Evolutionary conservation across 2,329 filamentous ascomycete species (phyloP).

Genomic region (Diatrype stigma): DNA sequence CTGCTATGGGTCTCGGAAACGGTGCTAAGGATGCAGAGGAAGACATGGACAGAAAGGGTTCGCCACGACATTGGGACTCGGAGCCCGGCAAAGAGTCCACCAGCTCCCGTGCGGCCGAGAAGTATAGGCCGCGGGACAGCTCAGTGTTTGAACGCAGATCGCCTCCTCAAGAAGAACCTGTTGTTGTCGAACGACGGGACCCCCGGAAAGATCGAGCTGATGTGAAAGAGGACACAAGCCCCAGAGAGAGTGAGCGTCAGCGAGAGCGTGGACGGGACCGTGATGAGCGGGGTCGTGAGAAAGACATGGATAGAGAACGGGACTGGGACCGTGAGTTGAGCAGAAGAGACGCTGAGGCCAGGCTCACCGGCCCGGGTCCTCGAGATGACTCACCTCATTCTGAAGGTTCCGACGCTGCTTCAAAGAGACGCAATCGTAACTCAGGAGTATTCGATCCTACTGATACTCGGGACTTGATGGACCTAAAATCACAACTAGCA

Average conservation of each 20-base stretch:
- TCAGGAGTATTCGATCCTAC: conserved; percentile 48
- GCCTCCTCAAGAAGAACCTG: conserved; percentile 18
- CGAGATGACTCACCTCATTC: conserved; percentile 36
- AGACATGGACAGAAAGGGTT: conserved; percentile 28
- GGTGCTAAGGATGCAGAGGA: conserved; percentile 36
- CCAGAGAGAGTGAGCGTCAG: conserved; percentile 19
- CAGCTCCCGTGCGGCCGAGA: conserved; percentile 21
- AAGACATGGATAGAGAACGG: conserved; percentile 9
- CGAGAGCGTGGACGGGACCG: conserved; percentile 16
- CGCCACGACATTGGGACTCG: conserved; percentile 21
- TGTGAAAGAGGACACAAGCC: conserved; percentile 9
- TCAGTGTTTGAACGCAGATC: conserved; percentile 18
- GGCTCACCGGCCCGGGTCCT: conserved; percentile 19
- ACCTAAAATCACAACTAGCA: conserved; percentile 47
- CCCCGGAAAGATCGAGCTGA: conserved; percentile 16
- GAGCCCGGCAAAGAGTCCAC: conserved; percentile 22
- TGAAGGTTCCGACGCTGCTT: conserved; percentile 35
- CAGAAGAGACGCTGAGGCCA: conserved; percentile 35
- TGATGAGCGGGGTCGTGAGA: conserved; percentile 9
- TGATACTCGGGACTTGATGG: conserved; percentile 45
- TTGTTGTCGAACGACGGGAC: conserved; percentile 22
- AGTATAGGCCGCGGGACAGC: conserved; percentile 25
- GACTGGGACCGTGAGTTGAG: conserved; percentile 23
- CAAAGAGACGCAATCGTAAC: conserved; percentile 33
- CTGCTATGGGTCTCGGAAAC: conserved; percentile 41